phyloP scores from a whole-genome alignment of 2,329 filamentous ascomycete genomes.

The Aspergillus sp. region DNA sequence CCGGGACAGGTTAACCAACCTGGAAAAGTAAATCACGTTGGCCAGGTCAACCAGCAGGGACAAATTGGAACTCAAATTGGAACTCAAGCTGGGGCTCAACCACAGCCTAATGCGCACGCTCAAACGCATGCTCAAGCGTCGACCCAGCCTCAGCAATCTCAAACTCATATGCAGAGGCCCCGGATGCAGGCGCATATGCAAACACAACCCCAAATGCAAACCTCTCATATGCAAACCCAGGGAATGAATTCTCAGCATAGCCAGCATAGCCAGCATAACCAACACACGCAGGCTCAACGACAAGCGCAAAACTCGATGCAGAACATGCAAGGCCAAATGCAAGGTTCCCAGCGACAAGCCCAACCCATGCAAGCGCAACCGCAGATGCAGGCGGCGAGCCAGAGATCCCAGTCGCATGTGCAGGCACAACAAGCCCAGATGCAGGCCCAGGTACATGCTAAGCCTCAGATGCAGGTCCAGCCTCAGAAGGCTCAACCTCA shows the following conservation, averaged over 20 bases:
- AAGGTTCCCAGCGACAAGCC: slow-evolving; percentile 14
- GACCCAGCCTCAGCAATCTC: not conserved
- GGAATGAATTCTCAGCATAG: slow-evolving; percentile 8
- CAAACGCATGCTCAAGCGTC: not conserved
- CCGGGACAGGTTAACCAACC: not conserved
- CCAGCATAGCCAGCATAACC: slow-evolving; percentile 13
- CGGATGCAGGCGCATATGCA: slow-evolving; percentile 1
- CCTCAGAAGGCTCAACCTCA: slow-evolving; percentile 11
- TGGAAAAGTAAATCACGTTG: not conserved
- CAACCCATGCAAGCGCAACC: slow-evolving; percentile 16
- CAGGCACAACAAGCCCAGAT: slow-evolving; percentile 27
- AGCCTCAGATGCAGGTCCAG: slow-evolving; percentile 13
- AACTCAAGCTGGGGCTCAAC: not conserved
- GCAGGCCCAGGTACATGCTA: slow-evolving; percentile 15
- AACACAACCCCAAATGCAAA: not conserved
- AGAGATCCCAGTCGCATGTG: slow-evolving; percentile 17
- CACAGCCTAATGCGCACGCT: not conserved
- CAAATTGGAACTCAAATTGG: not conserved
- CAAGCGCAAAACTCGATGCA: slow-evolving; percentile 9
- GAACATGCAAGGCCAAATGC: slow-evolving; percentile 2
- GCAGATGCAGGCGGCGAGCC: slow-evolving; percentile 6
- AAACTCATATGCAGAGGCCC: not conserved
- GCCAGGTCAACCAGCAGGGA: not conserved
- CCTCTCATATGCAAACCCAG: not conserved
- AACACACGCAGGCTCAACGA: slow-evolving; percentile 5